A percentile compares a stretch with the other conserved stretches of the same genome.
Conservation (phyloP, 352 stramenopile species). For the Globisporangium spinosum region DNA sequence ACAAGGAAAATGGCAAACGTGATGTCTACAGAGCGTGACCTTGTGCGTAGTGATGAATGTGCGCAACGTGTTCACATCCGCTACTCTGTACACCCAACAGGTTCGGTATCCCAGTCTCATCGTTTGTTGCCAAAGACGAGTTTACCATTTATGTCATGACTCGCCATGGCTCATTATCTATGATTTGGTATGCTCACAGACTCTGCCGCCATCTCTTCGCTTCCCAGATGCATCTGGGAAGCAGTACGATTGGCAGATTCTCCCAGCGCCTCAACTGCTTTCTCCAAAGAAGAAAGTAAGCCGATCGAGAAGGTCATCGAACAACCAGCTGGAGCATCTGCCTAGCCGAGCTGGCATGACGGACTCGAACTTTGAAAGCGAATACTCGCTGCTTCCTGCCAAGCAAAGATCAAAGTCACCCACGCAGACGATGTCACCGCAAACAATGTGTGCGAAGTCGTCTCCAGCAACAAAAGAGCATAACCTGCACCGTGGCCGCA, state of each 20-base stretch:
- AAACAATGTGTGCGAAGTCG: conserved; percentile 2
- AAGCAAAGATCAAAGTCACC: neutral
- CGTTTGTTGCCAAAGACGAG: neutral
- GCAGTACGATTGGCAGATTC: conserved; percentile 33
- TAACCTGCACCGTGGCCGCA: conserved; percentile 34
- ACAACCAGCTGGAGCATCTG: conserved; percentile 5
- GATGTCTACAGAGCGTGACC: conserved; percentile 37
- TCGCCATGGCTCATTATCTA: neutral
- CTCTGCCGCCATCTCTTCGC: conserved; percentile 34
- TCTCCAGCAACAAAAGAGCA: conserved; percentile 20
- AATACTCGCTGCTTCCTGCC: neutral
- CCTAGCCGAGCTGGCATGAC: neutral
- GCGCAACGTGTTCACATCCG: conserved; percentile 59
- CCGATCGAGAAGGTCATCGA: neutral
- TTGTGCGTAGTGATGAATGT: conserved; percentile 65
- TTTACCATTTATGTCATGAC: neutral
- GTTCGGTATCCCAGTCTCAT: conserved; percentile 17
- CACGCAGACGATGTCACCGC: neutral
- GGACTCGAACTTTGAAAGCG: neutral
- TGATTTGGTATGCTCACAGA: conserved; percentile 24
- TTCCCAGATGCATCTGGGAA: conserved; percentile 26
- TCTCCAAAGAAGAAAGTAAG: conserved; percentile 10
- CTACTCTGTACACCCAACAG: conserved; percentile 40
- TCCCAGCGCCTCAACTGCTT: conserved; percentile 14
- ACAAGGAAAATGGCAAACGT: neutral